These are phyloP conservation scores for Alternaria postmessia DNA, from an alignment of 2,329 filamentous ascomycete species.

Conservation along the genomic window DNA sequence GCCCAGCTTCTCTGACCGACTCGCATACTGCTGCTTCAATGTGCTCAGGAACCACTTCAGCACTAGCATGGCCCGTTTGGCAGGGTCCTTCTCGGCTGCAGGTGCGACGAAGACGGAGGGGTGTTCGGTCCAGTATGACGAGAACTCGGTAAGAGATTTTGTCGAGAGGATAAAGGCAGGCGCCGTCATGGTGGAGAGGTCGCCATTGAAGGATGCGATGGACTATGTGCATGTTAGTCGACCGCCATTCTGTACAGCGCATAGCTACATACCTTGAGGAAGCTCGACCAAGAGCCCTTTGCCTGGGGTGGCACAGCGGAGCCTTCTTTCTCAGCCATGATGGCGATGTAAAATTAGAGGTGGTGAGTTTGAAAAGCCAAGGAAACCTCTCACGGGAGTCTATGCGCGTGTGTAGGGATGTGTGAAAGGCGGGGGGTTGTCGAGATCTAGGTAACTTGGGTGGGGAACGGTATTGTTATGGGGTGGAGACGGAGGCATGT, in stretches of 20 bases:
- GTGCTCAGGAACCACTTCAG: slow-evolving; percentile 96
- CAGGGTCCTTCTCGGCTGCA: slow-evolving; percentile 77
- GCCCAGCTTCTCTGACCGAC: slow-evolving; percentile 78
- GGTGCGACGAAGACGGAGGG: slow-evolving; percentile 79
- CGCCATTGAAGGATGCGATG: slow-evolving; percentile 64
- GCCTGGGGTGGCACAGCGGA: slow-evolving; percentile 56
- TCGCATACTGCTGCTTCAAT: slow-evolving; percentile 83
- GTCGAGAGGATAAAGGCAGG: slow-evolving; percentile 65
- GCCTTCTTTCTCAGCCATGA: slow-evolving; percentile 51
- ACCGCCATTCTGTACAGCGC: not conserved
- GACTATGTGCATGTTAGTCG: slow-evolving; percentile 48
- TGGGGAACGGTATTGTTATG: slow-evolving; percentile 19
- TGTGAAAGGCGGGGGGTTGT: slow-evolving; percentile 11
- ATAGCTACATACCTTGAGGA: slow-evolving; percentile 54
- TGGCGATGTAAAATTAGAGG: not conserved
- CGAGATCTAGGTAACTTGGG: not conserved
- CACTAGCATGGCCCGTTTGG: slow-evolving; percentile 85
- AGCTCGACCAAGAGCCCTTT: slow-evolving; percentile 59
- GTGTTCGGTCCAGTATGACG: slow-evolving; percentile 66
- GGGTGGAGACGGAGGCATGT: slow-evolving; percentile 15
- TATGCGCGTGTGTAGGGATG: slow-evolving; percentile 9
- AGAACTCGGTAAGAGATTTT: slow-evolving; percentile 64
- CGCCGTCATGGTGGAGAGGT: slow-evolving; percentile 64
- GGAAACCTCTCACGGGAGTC: not conserved
- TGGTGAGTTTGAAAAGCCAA: not conserved